Conservation (phyloP, 2,329 filamentous ascomycete genomes). For the Clonostachys rhizophaga region DNA sequence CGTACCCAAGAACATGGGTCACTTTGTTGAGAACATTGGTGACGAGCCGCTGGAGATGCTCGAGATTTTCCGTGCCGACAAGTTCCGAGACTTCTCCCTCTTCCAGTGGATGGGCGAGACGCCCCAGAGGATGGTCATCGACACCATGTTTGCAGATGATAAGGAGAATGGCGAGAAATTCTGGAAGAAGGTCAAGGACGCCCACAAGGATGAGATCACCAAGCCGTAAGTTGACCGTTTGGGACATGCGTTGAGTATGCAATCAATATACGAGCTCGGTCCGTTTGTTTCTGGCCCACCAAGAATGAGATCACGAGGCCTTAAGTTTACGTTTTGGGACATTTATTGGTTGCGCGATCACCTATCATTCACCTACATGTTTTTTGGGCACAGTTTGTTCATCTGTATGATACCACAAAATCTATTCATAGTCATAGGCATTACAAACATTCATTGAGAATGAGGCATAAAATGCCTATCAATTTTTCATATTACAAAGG, state of each 20-base stretch:
- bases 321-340: no score
- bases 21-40: slow-evolving; percentile 80
- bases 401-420: no score
- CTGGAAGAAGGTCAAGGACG: slow-evolving; percentile 54
- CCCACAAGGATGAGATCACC: slow-evolving; percentile 52
- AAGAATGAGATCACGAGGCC: no score
- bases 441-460: no score
- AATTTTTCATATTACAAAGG: no score
- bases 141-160: slow-evolving; percentile 62
- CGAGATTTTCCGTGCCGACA: slow-evolving; percentile 68
- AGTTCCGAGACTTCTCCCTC: slow-evolving; percentile 68
- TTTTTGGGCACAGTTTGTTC: no score
- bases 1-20: slow-evolving; percentile 72
- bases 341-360: no score
- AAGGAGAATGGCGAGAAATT: slow-evolving; percentile 58
- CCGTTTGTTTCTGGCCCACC: no score
- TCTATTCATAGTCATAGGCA: no score
- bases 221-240: slow-evolving; percentile 11
- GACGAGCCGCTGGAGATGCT: slow-evolving; percentile 71
- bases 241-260: background rate
- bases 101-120: slow-evolving; percentile 76
- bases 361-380: no score
- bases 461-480: no score
- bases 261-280: slow-evolving; percentile 1
- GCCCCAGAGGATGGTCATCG: slow-evolving; percentile 59